phyloP scores from a whole-genome alignment of 106 monocot species.

The Ottelia alismoides region DNA sequence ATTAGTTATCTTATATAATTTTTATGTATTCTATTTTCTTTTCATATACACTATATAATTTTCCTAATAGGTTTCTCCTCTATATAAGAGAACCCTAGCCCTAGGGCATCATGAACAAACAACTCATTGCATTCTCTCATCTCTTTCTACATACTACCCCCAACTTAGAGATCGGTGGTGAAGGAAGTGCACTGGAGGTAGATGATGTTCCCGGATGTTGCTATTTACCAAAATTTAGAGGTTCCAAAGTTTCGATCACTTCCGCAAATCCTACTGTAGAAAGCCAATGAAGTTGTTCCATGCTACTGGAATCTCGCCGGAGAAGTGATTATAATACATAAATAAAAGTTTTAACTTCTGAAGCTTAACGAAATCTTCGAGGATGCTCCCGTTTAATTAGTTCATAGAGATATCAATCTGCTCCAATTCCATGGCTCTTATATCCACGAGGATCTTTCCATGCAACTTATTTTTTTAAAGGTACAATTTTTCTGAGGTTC shows the following conservation, averaged over 20 bases:
- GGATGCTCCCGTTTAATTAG: conserved; percentile 5
- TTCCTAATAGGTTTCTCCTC: no score
- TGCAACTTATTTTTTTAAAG: conserved; percentile 18
- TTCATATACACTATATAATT: no score
- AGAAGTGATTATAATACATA: conserved; percentile 11
- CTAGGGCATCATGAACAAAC: no score
- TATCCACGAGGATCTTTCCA: conserved; percentile 20
- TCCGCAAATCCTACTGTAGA: conserved; percentile 10
- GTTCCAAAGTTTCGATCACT: conserved; percentile 11
- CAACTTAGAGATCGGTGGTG: no score
- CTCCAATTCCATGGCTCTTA: not conserved
- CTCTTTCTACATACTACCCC: no score
- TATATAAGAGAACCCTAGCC: no score
- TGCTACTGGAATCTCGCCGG: conserved; percentile 15
- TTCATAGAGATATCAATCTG: conserved; percentile 13
- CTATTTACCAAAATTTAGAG: conserved; percentile 35
- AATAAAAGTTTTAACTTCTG: conserved; percentile 1
- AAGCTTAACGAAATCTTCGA: conserved; percentile 2
- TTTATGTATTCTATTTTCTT: no score
- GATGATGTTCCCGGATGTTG: conserved; percentile 38
- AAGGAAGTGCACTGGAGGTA: no score
- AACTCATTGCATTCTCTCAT: no score
- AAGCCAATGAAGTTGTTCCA: conserved; percentile 14
- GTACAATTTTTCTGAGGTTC: not conserved
- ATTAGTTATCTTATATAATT: no score